Percentiles rank a stretch among this genome's conserved stretches.
phyloP scores from a whole-genome alignment of 331 rosid species.

The Quercus phellos region DNA sequence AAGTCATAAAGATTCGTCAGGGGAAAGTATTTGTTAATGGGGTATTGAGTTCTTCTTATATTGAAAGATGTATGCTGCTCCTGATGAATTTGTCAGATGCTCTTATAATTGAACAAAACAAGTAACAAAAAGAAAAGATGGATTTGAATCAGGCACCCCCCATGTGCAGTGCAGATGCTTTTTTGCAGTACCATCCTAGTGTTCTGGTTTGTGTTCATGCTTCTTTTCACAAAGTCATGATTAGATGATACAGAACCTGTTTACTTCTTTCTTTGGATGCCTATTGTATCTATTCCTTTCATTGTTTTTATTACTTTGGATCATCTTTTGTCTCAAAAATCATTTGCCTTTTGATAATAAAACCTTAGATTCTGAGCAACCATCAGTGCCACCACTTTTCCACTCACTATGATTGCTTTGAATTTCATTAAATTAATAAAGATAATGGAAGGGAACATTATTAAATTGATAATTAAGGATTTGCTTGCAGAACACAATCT shows the following conservation, averaged over 20 bases:
- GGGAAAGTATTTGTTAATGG: not conserved
- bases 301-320: slow-evolving; percentile 12
- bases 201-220: slow-evolving; percentile 17
- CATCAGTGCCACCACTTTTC: not conserved
- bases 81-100: not conserved
- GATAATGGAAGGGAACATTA: not conserved
- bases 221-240: slow-evolving; percentile 34
- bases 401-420: slow-evolving; percentile 12
- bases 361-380: slow-evolving; percentile 16
- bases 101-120: not conserved
- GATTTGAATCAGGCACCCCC: slow-evolving; percentile 24
- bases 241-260: slow-evolving; percentile 25
- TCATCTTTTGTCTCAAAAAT: slow-evolving; percentile 24
- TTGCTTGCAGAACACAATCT: not conserved
- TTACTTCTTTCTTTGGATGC: slow-evolving; percentile 37
- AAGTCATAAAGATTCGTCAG: slow-evolving; percentile 27
- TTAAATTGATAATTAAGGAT: slow-evolving; percentile 2
- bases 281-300: slow-evolving; percentile 18
- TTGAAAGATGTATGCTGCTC: not conserved
- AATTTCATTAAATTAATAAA: slow-evolving; percentile 5
- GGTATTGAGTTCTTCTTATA: not conserved
- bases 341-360: slow-evolving; percentile 21
- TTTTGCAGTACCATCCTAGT: slow-evolving; percentile 22
- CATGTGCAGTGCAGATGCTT: slow-evolving; percentile 31
- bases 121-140: not conserved